These are phyloP conservation scores for Naganishia kalamii DNA, from an alignment of 768 basidiomycete genomes.

Conservation along the genomic window DNA sequence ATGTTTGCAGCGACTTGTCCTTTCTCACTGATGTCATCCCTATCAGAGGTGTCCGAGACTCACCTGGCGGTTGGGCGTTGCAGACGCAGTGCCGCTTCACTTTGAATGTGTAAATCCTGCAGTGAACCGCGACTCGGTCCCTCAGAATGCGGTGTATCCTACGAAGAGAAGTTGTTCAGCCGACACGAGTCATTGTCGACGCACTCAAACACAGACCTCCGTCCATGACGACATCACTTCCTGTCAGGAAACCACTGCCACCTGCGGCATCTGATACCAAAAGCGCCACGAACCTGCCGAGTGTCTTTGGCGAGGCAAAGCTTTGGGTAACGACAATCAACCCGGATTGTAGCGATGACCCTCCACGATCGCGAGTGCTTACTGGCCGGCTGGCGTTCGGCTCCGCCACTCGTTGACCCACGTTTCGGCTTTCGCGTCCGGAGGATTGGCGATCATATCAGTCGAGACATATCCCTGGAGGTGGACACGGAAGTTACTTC, in stretches of 20 bases:
- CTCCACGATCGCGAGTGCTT: not conserved
- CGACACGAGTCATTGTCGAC: no score
- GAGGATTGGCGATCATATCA: slow-evolving; percentile 40
- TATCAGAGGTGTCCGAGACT: no score
- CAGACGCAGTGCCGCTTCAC: no score
- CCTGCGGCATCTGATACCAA: slow-evolving; percentile 30
- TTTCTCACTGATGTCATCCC: no score
- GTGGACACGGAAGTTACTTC: no score
- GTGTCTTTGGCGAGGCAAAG: slow-evolving; percentile 37
- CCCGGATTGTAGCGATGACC: not conserved
- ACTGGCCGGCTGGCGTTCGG: slow-evolving; percentile 39
- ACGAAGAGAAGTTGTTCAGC: no score
- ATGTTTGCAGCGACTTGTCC: no score
- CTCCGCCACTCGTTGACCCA: slow-evolving; percentile 37
- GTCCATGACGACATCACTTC: slow-evolving; percentile 41
- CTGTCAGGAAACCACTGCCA: slow-evolving; percentile 40
- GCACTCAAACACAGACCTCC: slow-evolving; percentile 37
- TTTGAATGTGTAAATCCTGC: no score
- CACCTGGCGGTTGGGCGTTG: no score
- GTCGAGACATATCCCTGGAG: slow-evolving; percentile 43
- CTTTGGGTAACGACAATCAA: slow-evolving; percentile 15
- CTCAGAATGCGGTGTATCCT: not conserved
- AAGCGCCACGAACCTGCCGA: slow-evolving; percentile 37
- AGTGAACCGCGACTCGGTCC: no score
- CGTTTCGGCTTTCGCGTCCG: slow-evolving; percentile 19